Base-by-base conservation (phyloP, 2,329 filamentous ascomycete species). In the Penicillium sclerotiorum region DNA sequence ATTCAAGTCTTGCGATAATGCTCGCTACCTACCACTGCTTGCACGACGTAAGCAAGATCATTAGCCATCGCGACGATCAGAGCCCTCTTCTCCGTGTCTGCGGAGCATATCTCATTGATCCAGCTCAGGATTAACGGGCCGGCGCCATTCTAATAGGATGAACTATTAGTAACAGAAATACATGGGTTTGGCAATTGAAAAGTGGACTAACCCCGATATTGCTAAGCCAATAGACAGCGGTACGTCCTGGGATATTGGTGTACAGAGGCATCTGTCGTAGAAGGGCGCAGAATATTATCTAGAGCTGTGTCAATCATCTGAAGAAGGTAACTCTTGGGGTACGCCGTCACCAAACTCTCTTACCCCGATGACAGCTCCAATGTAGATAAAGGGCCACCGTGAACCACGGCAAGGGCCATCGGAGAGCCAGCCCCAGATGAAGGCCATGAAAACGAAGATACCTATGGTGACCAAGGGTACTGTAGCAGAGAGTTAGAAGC, bases 381-480 rank as follows among this genome's bases (percentile, higher is more conserved):
- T 35, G 15, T 73, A 66, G 20, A 74, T 70, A 47, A 74, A 74
- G 3, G 71, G 72, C 64, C 65, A 73, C 7, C 72, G 68, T 4
- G 59, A 49, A 1, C 70, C 72, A 0, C 51, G 57, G 8, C 58
- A 61, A 0, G 64, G 61, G 2, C 70, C 70, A 33, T 74, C 72
- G 0, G 70, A 72, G 1, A 71, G 56, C 67, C 67, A 72, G 4
- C 59, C 72, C 71, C 70, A 73, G 22, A 57, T 39, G 2, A 74
- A 54, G 18, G 66, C 61, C 40, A 73, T 62, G 2, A 50, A 64
- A 20, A 74, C 68, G 32, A 73, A 71, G 4, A 73, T 59, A 20
- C 61, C 70, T 0, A 61, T 67, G 0, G 68, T 67, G 0, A 64
- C 52, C 2, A 70, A 52, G 1, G 71, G 71, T 13, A 54, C 53